Base-by-base conservation (phyloP, 2,329 filamentous ascomycete species). In the Epichloe coenophiala region DNA sequence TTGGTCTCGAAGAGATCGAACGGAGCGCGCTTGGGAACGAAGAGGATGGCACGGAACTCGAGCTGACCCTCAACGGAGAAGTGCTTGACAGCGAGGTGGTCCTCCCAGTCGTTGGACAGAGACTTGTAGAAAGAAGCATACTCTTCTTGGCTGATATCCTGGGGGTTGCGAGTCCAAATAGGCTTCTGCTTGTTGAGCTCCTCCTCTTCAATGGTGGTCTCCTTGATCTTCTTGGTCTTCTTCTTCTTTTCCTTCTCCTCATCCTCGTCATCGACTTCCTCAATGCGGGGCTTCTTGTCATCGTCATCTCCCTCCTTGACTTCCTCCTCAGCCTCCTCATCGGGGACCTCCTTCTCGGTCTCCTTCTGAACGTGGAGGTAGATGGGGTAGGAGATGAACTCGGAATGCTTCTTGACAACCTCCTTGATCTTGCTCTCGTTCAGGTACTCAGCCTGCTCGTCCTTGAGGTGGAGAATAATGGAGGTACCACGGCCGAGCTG, bases 181-280 rank as follows among this genome's bases (percentile, higher is more conserved):
- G 91, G 91, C 86, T 98, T 97, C 75, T 91, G 93, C 86, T 97
- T 97, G 85, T 98, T 98, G 69, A 98, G 86, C 77, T 98, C 93
- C 76, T 98, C 93, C 76, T 98, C 90, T 76, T 97, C 91, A 56
- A 96, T 86, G 77, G 88, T 91, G 71, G 84, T 90, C 82, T 97
- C 91, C 84, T 95, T 98, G 77, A 98, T 69, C 78, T 89, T 98
- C 87, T 97, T 97, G 72, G 90, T 96, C 88, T 97, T 96, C 71
- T 97, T 96, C 71, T 90, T 83, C 79, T 94, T 91, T 77, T 95
- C 80, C 69, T 86, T 82, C 61, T 87, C 81, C 65, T 94, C 88
- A 49, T 90, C 88, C 51, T 88, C 85, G 48, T 88, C 84, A 55
- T 88, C 86, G 56, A 91, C 89, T 74, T 95, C 90, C 79, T 95